Percentiles rank a stretch among this genome's conserved stretches.
These are phyloP conservation scores for Hylodesmum podocarpum DNA, from an alignment of 306 rosid genomes.

Conservation along the genomic window DNA sequence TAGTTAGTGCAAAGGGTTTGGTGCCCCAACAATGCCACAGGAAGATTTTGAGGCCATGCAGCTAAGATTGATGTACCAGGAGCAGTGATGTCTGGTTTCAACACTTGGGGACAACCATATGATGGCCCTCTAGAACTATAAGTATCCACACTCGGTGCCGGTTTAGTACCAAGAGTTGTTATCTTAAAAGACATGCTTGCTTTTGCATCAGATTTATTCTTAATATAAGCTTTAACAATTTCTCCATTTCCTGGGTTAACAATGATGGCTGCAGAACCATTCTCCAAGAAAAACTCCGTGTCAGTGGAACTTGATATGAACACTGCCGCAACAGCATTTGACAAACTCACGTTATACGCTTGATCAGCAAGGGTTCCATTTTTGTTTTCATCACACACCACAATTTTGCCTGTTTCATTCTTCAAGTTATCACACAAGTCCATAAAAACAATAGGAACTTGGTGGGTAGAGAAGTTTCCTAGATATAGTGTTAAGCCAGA, in stretches of 20 bases:
- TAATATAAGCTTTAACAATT: slow-evolving; percentile 44
- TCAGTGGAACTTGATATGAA: slow-evolving; percentile 46
- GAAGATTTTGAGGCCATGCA: slow-evolving; percentile 58
- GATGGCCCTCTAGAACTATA: slow-evolving; percentile 66
- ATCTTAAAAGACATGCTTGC: slow-evolving; percentile 38
- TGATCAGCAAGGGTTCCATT: neutral
- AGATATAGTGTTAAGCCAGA: slow-evolving; percentile 48
- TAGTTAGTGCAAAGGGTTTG: slow-evolving; percentile 23
- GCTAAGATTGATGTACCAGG: slow-evolving; percentile 71
- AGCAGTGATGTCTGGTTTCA: slow-evolving; percentile 73
- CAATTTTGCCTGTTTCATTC: slow-evolving; percentile 40
- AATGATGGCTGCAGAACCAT: slow-evolving; percentile 32
- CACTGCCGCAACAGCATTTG: slow-evolving; percentile 44
- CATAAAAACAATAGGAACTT: slow-evolving; percentile 44
- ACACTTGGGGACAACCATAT: slow-evolving; percentile 48
- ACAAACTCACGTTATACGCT: neutral
- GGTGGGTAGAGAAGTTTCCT: slow-evolving; percentile 28
- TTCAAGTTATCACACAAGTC: slow-evolving; percentile 28
- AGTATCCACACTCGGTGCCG: slow-evolving; percentile 50
- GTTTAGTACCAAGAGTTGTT: slow-evolving; percentile 45
- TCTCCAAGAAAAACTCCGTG: neutral
- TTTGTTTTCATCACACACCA: slow-evolving; percentile 50
- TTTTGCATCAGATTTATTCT: neutral
- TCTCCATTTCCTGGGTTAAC: slow-evolving; percentile 39
- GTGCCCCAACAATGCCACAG: neutral